Evolutionary conservation across 257 asterid genomes (phyloP), one percentile per base, ranked within the genome.

Genomic region (Agastache rugosa): DNA sequence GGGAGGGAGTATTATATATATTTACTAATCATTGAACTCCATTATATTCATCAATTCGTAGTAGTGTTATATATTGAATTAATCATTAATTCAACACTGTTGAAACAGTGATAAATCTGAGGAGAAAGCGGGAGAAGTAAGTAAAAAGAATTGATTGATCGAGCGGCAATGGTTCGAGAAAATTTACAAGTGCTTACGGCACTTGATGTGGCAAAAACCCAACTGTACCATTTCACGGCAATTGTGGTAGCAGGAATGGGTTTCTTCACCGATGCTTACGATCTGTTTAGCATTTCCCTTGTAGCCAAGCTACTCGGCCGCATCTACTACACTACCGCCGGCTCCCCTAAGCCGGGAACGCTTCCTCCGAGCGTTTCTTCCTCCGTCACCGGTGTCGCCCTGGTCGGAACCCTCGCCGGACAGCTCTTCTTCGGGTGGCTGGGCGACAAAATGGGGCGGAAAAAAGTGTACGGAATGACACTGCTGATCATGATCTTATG

Each of bases 341-440:
- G 47, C 47, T 41, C 47, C 47, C 47, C 2, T 1, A 41, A 41
- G 39, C 39, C 39, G 0, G 39, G 39, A 8, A 6, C 8, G 8
- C 39, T 88, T 1, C 91, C 93, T 1, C 91, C 87, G 0, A 19
- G 1, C 2, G 82, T 88, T 19, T 47, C 86, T 1, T 62, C 90
- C 31, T 83, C 93, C 0, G 92, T 88, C 47, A 82, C 84, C 2
- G 92, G 90, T 3, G 90, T 88, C 1, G 96, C 96, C 35, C 77
- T 90, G 7, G 88, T 84, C 54, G 96, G 93, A 23, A 86, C 93
- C 53, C 80, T 90, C 0, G 50, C 61, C 16, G 96, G 96, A 0
- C 96, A 87, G 29, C 83, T 90, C 45, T 88, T 90, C 77, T 90
- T 90, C 41, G 96, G 96, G 3, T 86, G 93, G 96, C 89, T 90